phyloP scores from a whole-genome alignment of 345 rosid genomes.

The Conringia planisiliqua region DNA sequence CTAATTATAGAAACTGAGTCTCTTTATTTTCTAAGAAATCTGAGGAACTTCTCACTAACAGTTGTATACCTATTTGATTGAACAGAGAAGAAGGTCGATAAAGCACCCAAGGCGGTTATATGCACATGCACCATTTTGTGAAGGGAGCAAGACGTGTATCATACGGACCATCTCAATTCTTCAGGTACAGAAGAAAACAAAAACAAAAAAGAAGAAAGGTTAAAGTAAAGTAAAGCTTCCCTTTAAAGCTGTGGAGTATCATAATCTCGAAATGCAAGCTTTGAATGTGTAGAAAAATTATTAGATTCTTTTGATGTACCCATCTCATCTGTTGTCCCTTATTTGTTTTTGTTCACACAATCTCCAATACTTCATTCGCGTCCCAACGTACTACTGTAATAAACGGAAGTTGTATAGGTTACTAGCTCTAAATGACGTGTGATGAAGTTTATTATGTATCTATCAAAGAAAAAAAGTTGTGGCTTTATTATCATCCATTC shows the following conservation, averaged over 20 bases:
- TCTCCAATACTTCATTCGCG: slow-evolving; percentile 6
- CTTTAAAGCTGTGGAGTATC: slow-evolving; percentile 29
- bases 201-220: not conserved
- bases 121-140: slow-evolving; percentile 86
- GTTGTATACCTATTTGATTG: slow-evolving; percentile 14
- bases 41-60: not conserved
- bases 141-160: slow-evolving; percentile 33
- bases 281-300: slow-evolving; percentile 29
- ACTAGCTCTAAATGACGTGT: slow-evolving; percentile 9
- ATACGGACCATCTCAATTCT: slow-evolving; percentile 31
- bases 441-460: slow-evolving; percentile 19
- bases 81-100: slow-evolving; percentile 85
- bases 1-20: not conserved
- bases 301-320: slow-evolving; percentile 27
- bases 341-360: slow-evolving; percentile 9
- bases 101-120: slow-evolving; percentile 61
- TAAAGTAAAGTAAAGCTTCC: slow-evolving; percentile 22
- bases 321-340: slow-evolving; percentile 14
- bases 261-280: slow-evolving; percentile 12
- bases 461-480: not conserved
- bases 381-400: too few species aligned
- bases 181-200: slow-evolving; percentile 40
- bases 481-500: not conserved
- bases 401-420: slow-evolving; percentile 27
- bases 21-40: not conserved